These are phyloP conservation scores for Colletotrichum liaoningense DNA, from an alignment of 2,329 filamentous ascomycete species.

Conservation along the genomic window DNA sequence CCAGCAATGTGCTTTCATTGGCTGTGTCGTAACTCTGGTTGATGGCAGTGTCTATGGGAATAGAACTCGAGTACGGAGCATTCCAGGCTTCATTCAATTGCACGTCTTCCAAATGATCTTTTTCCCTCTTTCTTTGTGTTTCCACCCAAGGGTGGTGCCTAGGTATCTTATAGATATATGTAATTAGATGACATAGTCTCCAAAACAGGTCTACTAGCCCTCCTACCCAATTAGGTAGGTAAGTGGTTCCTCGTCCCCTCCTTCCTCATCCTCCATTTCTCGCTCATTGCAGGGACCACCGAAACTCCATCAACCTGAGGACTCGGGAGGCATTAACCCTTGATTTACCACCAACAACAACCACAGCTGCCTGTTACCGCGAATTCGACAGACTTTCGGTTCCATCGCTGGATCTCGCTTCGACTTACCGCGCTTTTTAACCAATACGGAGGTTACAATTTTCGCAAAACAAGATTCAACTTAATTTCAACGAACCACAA, in stretches of 20 bases:
- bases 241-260: neutral
- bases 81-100: too few relatives aligned
- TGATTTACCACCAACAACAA: neutral
- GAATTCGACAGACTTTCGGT: neutral
- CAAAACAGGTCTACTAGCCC: neutral
- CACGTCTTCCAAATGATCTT: neutral
- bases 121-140: neutral
- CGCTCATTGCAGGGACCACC: neutral
- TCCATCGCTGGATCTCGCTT: neutral
- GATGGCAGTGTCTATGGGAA: neutral
- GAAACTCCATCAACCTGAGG: neutral
- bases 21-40: neutral
- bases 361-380: neutral
- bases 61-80: neutral
- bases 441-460: neutral
- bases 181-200: neutral
- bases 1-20: neutral
- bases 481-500: neutral
- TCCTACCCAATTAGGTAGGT: conserved; percentile 31
- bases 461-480: neutral
- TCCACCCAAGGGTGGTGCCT: neutral
- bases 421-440: too few relatives aligned
- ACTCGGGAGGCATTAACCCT: neutral
- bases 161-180: neutral
- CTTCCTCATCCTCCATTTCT: conserved; percentile 1